phyloP scores from a whole-genome alignment of 352 stramenopile genomes.

The Phytophthora cactorum region DNA sequence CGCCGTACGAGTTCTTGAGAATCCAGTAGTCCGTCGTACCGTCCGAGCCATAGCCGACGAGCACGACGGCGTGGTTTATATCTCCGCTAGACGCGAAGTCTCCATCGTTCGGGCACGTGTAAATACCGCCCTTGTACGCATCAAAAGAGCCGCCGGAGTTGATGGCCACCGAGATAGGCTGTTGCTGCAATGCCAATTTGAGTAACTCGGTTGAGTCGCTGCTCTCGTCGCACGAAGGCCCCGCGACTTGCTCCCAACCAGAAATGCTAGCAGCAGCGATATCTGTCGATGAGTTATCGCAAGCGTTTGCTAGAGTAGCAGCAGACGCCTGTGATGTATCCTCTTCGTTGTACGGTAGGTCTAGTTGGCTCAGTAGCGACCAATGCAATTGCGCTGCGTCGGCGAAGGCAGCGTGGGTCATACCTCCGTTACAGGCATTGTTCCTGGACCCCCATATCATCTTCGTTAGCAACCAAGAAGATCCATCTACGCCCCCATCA shows the following conservation, averaged over 20 bases:
- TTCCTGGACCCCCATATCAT: conserved; percentile 82
- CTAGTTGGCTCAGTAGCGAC: conserved; percentile 62
- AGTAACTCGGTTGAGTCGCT: conserved; percentile 66
- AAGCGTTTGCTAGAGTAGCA: conserved; percentile 42
- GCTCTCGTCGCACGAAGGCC: conserved; percentile 56
- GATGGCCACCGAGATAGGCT: conserved; percentile 80
- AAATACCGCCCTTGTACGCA: conserved; percentile 81
- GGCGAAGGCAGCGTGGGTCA: conserved; percentile 76
- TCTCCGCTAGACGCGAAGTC: conserved; percentile 62
- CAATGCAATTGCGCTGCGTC: conserved; percentile 64
- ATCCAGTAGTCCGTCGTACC: conserved; percentile 72
- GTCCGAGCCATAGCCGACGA: conserved; percentile 72
- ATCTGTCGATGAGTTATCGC: conserved; percentile 37
- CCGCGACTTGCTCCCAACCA: conserved; percentile 73
- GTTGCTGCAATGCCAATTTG: conserved; percentile 69
- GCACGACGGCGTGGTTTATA: conserved; percentile 77
- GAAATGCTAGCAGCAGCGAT: conserved; percentile 67
- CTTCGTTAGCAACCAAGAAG: conserved; percentile 62
- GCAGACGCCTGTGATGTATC: conserved; percentile 37
- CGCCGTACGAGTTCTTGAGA: conserved; percentile 85
- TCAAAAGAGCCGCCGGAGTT: conserved; percentile 83
- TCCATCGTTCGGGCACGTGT: conserved; percentile 73
- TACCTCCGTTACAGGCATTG: conserved; percentile 70
- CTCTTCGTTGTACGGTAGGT: conserved; percentile 71
- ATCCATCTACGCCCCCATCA: conserved; percentile 44